Conservation (phyloP, 768 basidiomycete genomes). For the Tephrocybe sp. region DNA sequence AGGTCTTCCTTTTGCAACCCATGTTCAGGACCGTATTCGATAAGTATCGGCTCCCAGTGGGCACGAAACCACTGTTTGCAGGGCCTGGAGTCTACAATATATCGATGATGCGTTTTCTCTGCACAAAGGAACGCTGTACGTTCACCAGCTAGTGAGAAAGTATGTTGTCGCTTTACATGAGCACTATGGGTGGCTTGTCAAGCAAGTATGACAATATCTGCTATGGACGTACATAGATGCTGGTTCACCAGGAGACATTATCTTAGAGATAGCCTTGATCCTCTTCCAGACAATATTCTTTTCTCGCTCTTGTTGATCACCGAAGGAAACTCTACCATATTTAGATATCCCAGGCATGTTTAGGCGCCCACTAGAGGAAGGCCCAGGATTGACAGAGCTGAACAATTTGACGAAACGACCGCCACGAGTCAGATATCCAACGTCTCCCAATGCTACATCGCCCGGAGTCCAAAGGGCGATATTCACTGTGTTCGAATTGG, state of each 20-base stretch:
- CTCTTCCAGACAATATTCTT: conserved; percentile 9
- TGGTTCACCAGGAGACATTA: conserved; percentile 4
- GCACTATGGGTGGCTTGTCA: not conserved
- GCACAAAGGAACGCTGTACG: conserved; percentile 14
- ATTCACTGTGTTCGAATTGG: conserved; percentile 6
- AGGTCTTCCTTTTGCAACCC: conserved; percentile 8
- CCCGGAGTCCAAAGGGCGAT: conserved; percentile 13
- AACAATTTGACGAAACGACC: conserved; percentile 12
- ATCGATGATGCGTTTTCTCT: conserved; percentile 11
- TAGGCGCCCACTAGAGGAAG: conserved; percentile 1
- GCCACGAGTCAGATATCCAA: conserved; percentile 8
- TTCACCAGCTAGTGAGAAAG: conserved; percentile 7
- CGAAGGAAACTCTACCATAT: conserved; percentile 1
- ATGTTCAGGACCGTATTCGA: conserved; percentile 6
- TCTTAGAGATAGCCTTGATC: conserved; percentile 12
- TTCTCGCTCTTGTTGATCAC: conserved; percentile 7
- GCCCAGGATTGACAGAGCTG: conserved; percentile 3
- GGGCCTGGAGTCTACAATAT: conserved; percentile 7
- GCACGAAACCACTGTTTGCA: conserved; percentile 12
- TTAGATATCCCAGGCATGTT: not conserved
- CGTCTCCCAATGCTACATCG: conserved; percentile 7
- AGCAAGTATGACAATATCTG: not conserved
- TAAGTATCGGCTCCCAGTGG: conserved; percentile 4
- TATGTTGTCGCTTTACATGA: conserved; percentile 4
- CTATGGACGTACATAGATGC: not conserved